phyloP scores from a whole-genome alignment of 768 basidiomycete genomes.

The Agrocybe praecox region DNA sequence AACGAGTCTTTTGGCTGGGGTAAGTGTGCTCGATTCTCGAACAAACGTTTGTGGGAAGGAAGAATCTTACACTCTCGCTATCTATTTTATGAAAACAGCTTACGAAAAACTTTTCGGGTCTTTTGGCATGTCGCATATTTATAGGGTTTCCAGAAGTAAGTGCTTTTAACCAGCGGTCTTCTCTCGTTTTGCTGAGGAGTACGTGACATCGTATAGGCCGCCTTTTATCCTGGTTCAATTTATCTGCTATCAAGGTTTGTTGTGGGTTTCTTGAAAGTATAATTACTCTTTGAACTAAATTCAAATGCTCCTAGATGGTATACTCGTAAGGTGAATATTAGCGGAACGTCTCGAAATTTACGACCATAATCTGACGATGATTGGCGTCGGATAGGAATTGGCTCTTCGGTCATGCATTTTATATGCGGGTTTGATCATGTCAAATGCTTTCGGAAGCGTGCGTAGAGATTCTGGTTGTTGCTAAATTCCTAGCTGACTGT shows the following conservation, averaged over 20 bases:
- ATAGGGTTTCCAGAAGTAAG: conserved; percentile 58
- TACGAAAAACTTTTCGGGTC: conserved; percentile 54
- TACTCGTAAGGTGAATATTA: conserved; percentile 47
- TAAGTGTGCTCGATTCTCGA: conserved; percentile 23
- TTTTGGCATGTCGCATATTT: conserved; percentile 58
- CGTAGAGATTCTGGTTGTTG: conserved; percentile 17
- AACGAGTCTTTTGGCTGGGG: conserved; percentile 64
- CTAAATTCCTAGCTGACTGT: neutral
- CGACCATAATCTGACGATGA: neutral
- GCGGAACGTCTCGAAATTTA: neutral
- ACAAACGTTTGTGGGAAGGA: too few relatives aligned
- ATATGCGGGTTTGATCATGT: conserved; percentile 59
- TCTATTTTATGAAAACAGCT: conserved; percentile 25
- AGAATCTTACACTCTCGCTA: too few relatives aligned
- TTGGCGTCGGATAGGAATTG: conserved; percentile 49
- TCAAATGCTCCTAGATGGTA: conserved; percentile 40
- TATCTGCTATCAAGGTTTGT: conserved; percentile 39
- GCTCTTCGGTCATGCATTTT: conserved; percentile 63
- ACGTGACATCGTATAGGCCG: conserved; percentile 30
- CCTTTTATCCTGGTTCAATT: conserved; percentile 62
- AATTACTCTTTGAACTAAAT: neutral
- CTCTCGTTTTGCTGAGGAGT: neutral
- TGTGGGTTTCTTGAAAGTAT: neutral
- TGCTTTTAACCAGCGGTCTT: too few relatives aligned
- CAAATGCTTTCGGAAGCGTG: conserved; percentile 69